Conservation (phyloP, 257 asterid genomes). For the Gardenia jasminoides region DNA sequence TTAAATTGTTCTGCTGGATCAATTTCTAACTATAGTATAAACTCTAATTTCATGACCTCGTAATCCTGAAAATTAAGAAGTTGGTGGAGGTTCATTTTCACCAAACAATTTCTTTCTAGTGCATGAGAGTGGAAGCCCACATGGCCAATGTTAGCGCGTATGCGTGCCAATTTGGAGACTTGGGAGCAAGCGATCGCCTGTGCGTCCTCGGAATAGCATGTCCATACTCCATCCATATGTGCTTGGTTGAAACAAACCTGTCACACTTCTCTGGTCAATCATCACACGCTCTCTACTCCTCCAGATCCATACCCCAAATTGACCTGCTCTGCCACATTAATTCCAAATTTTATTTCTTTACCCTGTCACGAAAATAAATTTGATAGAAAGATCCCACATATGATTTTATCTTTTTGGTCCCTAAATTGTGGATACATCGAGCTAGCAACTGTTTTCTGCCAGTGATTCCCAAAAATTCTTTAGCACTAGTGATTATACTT, state of each 20-base stretch:
- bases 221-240: no score
- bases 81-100: not conserved
- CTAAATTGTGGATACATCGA: no score
- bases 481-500: not conserved
- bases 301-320: not conserved
- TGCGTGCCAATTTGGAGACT: not conserved
- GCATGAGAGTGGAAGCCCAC: not conserved
- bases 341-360: not conserved
- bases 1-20: not conserved
- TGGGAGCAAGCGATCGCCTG: not conserved
- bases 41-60: no score
- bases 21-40: not conserved
- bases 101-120: not conserved
- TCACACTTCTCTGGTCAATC: not conserved
- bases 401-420: not conserved
- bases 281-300: slow-evolving; percentile 5
- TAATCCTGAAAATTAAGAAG: not conserved
- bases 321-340: not conserved
- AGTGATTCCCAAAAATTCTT: not conserved
- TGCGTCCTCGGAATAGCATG: not conserved
- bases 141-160: not conserved
- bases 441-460: not conserved
- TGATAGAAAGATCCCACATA: no score
- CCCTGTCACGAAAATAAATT: not conserved
- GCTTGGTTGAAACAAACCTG: not conserved